Percentiles rank a stretch among this genome's conserved stretches.
Conservation (phyloP, 495 filamentous ascomycete genomes). For the Hypoxylon trugodes region DNA sequence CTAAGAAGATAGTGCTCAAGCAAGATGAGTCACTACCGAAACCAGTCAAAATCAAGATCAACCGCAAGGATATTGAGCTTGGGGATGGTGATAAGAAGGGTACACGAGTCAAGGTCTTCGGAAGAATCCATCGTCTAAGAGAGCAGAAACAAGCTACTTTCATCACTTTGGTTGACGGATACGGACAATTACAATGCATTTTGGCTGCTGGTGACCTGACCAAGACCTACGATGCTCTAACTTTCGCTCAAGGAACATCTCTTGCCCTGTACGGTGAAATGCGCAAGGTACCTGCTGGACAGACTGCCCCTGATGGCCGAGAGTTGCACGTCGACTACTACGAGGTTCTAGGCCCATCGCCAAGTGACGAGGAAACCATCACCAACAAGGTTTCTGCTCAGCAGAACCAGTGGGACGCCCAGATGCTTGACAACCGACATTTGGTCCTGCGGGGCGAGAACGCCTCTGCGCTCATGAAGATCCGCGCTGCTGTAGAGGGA, state of each 20-base stretch:
- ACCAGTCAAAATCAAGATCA: constrained; percentile 77
- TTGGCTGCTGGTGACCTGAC: constrained; percentile 78
- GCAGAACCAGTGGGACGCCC: constrained; percentile 72
- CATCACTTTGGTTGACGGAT: constrained; percentile 86
- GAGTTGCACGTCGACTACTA: constrained; percentile 96
- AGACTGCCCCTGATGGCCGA: constrained; percentile 83
- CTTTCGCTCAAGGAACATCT: constrained; percentile 87
- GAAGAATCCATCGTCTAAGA: constrained; percentile 85
- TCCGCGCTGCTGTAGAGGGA: constrained; percentile 82
- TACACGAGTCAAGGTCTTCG: constrained; percentile 81
- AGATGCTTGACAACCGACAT: constrained; percentile 90
- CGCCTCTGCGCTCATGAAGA: constrained; percentile 88
- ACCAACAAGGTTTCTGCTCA: constrained; percentile 87
- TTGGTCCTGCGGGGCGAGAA: constrained; percentile 89
- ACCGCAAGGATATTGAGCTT: constrained; percentile 73
- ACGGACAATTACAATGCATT: constrained; percentile 89
- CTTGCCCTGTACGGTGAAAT: constrained; percentile 90
- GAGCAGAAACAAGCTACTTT: constrained; percentile 89
- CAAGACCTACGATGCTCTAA: constrained; percentile 91
- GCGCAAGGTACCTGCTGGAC: constrained; percentile 79
- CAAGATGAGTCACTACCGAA: constrained; percentile 83
- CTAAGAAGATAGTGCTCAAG: constrained; percentile 82
- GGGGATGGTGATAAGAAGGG: constrained; percentile 70
- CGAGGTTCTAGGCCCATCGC: constrained; percentile 82
- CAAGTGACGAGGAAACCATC: constrained; percentile 90